Percentiles rank a stretch among this genome's conserved stretches.
These are phyloP conservation scores for Phytophthora palmivora DNA, from an alignment of 352 stramenopile species.

Conservation along the genomic window DNA sequence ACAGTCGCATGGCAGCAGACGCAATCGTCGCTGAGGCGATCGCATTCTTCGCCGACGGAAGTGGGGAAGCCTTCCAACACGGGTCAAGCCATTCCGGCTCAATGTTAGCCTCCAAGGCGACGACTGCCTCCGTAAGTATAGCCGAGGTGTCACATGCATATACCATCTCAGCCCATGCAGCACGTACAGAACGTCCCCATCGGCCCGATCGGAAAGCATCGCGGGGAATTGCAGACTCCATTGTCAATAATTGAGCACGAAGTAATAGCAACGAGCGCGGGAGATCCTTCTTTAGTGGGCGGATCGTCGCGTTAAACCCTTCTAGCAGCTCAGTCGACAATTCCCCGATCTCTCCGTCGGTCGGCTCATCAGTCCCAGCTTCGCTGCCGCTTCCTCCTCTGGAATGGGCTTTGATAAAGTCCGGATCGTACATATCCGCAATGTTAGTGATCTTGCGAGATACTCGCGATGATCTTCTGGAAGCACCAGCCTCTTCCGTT, in stretches of 20 bases:
- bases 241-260: conserved; percentile 68
- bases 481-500: conserved; percentile 29
- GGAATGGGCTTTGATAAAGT: conserved; percentile 48
- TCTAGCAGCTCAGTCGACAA: conserved; percentile 78
- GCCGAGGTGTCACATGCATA: conserved; percentile 59
- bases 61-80: conserved; percentile 71
- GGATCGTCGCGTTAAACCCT: conserved; percentile 57
- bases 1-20: conserved; percentile 75
- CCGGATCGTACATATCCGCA: conserved; percentile 79
- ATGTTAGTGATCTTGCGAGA: conserved; percentile 85
- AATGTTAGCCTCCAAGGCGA: conserved; percentile 79
- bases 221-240: conserved; percentile 80
- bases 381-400: conserved; percentile 25
- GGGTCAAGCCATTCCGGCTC: conserved; percentile 83
- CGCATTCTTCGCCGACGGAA: conserved; percentile 68
- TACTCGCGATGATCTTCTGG: conserved; percentile 67
- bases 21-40: conserved; percentile 71
- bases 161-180: conserved; percentile 81
- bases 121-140: conserved; percentile 65
- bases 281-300: conserved; percentile 45
- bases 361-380: conserved; percentile 51
- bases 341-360: conserved; percentile 73
- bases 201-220: conserved; percentile 82
- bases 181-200: conserved; percentile 69
- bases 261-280: conserved; percentile 57